Conservation (phyloP, 2,329 filamentous ascomycete genomes). For the Fusarium mangiferae region DNA sequence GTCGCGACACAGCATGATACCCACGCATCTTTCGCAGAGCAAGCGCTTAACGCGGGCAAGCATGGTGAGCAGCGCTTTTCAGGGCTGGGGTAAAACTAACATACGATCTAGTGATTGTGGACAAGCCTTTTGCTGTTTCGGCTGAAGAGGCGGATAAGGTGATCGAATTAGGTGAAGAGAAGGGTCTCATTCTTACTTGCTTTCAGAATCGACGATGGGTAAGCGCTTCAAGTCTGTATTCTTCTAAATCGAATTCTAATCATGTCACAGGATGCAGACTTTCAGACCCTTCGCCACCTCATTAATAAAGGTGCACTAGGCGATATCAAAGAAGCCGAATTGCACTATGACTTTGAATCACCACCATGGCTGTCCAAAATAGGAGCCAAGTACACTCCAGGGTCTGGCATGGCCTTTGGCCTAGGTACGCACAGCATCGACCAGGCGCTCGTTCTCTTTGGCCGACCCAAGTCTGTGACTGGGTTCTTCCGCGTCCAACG, state of each 20-base stretch:
- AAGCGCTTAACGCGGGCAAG: constrained; percentile 28
- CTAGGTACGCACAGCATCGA: constrained; percentile 39
- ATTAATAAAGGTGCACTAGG: constrained; percentile 50
- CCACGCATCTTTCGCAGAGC: constrained; percentile 30
- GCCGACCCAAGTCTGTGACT: constrained; percentile 32
- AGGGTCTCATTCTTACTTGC: constrained; percentile 33
- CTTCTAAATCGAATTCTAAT: rapidly evolving
- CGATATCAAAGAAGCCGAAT: constrained; percentile 71
- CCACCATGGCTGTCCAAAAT: constrained; percentile 52
- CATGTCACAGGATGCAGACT: constrained; percentile 31
- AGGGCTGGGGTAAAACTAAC: background rate
- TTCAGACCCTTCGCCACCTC: constrained; percentile 27
- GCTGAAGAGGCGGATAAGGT: constrained; percentile 32
- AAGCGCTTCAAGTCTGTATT: rapidly evolving
- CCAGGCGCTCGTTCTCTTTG: constrained; percentile 31
- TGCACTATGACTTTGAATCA: constrained; percentile 69
- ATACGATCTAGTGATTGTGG: constrained; percentile 20
- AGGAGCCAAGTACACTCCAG: constrained; percentile 49
- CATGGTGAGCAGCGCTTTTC: constrained; percentile 13
- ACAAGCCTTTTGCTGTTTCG: constrained; percentile 36
- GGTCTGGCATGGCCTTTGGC: constrained; percentile 55
- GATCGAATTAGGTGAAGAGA: constrained; percentile 30
- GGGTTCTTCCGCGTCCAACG: constrained; percentile 38
- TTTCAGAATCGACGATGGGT: constrained; percentile 41
- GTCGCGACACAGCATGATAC: constrained; percentile 50